A percentile compares a stretch with the other conserved stretches of the same genome.
These are phyloP conservation scores for Suhomyces bribrorum DNA, from an alignment of 1,139 yeast genomes.

Conservation along the genomic window DNA sequence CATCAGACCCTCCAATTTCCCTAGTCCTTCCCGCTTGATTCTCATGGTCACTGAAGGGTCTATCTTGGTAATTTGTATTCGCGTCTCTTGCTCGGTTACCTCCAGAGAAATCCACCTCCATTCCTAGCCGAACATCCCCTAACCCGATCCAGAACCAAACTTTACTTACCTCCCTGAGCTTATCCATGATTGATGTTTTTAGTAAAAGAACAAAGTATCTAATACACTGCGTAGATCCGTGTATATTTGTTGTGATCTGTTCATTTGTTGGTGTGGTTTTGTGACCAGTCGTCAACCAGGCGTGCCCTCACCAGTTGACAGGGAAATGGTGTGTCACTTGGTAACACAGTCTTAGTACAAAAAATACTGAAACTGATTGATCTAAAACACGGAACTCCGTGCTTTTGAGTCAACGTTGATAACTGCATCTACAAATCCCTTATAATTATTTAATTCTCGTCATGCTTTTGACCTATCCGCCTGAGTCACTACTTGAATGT, in stretches of 20 bases:
- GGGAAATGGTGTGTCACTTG: too few species aligned
- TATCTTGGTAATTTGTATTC: background rate
- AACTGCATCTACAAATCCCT: too few species aligned
- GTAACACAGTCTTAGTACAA: too few species aligned
- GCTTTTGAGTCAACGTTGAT: too few species aligned
- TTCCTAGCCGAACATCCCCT: conserved; percentile 3
- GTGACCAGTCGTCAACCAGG: conserved; percentile 12
- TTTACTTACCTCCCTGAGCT: conserved; percentile 53
- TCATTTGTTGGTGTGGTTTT: conserved; percentile 12
- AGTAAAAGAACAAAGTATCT: conserved; percentile 8
- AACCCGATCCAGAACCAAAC: background rate
- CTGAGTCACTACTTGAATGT: too few species aligned
- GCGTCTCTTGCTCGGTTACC: background rate
- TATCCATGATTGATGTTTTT: conserved; percentile 36
- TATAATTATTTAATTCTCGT: too few species aligned
- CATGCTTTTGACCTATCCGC: too few species aligned
- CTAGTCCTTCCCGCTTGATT: background rate
- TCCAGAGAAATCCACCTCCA: conserved; percentile 1
- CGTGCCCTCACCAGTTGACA: conserved; percentile 6
- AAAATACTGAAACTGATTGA: too few species aligned
- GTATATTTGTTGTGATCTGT: conserved; percentile 17
- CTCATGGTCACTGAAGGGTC: background rate
- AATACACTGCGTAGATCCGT: conserved; percentile 6
- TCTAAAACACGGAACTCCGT: too few species aligned
- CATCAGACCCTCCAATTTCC: conserved; percentile 1